phyloP scores from a whole-genome alignment of 1,284 basidiomycete species.

The Trichosporon sp. region DNA sequence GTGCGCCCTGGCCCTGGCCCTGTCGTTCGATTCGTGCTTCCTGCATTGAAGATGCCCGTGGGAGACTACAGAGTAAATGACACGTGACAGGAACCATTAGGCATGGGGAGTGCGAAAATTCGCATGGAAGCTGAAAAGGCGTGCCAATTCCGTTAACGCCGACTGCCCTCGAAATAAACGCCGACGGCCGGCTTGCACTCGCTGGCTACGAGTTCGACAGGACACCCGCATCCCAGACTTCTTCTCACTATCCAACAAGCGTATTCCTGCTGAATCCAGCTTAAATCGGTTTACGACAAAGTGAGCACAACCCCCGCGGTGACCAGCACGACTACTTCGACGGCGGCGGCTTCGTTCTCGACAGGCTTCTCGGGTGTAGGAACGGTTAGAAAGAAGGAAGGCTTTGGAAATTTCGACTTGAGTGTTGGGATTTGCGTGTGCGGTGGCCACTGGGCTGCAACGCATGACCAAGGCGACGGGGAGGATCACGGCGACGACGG shows the following conservation, averaged over 20 bases:
- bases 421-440: not conserved
- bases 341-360: not conserved
- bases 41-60: not conserved
- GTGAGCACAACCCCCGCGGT: slow-evolving; percentile 28
- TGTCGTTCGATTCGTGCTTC: not conserved
- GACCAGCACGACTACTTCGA: not conserved
- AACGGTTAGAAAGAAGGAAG: not conserved
- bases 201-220: not conserved
- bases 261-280: slow-evolving; percentile 54
- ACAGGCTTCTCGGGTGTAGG: not conserved
- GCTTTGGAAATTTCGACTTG: not conserved
- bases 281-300: slow-evolving; percentile 57
- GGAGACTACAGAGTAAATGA: not conserved
- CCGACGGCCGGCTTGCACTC: not conserved
- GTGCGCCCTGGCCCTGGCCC: slow-evolving; percentile 3
- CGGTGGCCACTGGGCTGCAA: not conserved
- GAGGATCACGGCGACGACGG: not conserved
- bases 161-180: not conserved
- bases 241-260: slow-evolving; percentile 38
- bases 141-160: not conserved
- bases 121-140: not conserved
- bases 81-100: not conserved
- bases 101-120: no score
- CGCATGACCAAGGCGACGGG: not conserved
- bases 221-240: slow-evolving; percentile 8